These are phyloP conservation scores for Cryphonectria japonica DNA, from an alignment of 2,329 filamentous ascomycete species.

Conservation along the genomic window DNA sequence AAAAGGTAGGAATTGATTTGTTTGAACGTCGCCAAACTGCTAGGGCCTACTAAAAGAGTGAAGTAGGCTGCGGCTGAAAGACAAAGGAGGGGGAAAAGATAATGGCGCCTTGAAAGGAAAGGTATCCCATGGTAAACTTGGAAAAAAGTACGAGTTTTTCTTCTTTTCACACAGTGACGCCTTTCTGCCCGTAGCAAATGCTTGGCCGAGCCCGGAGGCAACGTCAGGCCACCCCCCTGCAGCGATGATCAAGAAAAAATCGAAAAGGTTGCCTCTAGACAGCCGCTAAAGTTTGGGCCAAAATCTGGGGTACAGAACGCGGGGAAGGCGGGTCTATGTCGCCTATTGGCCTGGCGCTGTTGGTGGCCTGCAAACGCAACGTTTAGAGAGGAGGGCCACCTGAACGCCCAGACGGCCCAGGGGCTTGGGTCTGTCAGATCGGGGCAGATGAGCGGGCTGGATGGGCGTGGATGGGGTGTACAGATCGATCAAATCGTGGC, in stretches of 20 bases:
- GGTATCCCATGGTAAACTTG: neutral
- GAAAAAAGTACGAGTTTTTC: slow-evolving; percentile 23
- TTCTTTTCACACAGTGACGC: slow-evolving; percentile 19
- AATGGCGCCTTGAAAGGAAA: slow-evolving; percentile 2
- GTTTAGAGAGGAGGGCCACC: neutral
- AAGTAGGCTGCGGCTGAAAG: too few species aligned
- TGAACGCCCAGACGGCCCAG: neutral
- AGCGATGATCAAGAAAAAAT: neutral
- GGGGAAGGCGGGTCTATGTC: slow-evolving; percentile 17
- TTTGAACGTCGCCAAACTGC: neutral
- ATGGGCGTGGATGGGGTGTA: neutral
- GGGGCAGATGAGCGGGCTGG: neutral
- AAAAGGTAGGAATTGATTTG: neutral
- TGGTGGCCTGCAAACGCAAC: neutral
- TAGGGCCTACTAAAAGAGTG: neutral
- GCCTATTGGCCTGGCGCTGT: neutral
- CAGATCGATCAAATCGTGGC: neutral
- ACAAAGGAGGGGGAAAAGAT: neutral
- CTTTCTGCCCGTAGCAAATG: neutral
- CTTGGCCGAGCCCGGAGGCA: slow-evolving; percentile 14
- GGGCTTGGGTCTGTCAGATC: neutral
- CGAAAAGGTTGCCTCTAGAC: neutral
- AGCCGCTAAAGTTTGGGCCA: neutral
- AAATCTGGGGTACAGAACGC: slow-evolving; percentile 18
- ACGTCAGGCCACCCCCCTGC: neutral